A percentile compares a stretch with the other conserved stretches of the same genome.
phyloP scores from a whole-genome alignment of 805 yeast genomes.

The Metschnikowia lochheadii region DNA sequence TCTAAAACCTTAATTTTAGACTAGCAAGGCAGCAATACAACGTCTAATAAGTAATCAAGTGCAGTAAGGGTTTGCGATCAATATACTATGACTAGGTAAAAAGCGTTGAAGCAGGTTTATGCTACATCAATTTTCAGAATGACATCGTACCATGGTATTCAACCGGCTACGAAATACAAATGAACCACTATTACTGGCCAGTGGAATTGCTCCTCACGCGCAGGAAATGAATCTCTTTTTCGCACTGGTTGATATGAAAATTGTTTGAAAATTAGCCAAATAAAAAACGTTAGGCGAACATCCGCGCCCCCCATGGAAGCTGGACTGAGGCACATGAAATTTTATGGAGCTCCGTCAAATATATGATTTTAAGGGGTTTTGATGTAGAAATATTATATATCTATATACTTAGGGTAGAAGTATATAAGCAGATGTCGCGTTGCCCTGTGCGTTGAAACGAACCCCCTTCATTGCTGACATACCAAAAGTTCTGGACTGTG shows the following conservation, averaged over 20 bases:
- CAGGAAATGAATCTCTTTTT: background rate
- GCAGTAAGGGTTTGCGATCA: background rate
- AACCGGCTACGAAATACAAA: background rate
- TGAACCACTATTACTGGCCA: background rate
- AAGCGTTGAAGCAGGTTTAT: background rate
- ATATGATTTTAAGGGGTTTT: background rate
- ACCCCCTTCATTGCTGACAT: background rate
- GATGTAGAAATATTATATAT: background rate
- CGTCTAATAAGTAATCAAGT: background rate
- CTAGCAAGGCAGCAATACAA: background rate
- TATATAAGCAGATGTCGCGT: background rate
- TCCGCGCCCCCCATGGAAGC: background rate
- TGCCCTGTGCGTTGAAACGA: background rate
- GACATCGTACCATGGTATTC: background rate
- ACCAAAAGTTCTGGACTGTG: slow-evolving; percentile 1
- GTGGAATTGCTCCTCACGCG: background rate
- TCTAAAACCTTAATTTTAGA: background rate
- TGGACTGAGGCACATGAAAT: background rate
- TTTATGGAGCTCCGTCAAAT: no score
- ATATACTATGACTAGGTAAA: background rate
- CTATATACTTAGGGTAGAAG: background rate
- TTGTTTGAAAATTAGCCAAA: background rate
- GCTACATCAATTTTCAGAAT: no score
- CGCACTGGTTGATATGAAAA: background rate
- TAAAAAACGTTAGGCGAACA: background rate